phyloP scores from a whole-genome alignment of 2,329 filamentous ascomycete genomes.

The Mycosphaerelloides madeirae region DNA sequence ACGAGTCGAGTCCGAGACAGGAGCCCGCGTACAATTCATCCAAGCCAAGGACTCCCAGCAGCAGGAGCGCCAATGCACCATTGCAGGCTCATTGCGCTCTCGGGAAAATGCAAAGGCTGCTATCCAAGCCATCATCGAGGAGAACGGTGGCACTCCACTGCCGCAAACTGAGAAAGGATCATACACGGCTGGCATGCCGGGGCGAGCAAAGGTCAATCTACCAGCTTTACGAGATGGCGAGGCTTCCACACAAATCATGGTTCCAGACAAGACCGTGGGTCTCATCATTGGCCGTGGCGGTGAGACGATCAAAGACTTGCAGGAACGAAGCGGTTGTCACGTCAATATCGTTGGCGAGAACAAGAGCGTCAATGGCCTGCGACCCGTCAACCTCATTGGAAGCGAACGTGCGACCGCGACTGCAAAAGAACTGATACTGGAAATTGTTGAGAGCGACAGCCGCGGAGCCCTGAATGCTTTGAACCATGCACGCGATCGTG shows the following conservation, averaged over 20 bases:
- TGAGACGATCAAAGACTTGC: slow-evolving; percentile 86
- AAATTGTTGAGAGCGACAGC: slow-evolving; percentile 90
- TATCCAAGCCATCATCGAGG: slow-evolving; percentile 83
- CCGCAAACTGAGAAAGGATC: slow-evolving; percentile 37
- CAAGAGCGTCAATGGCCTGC: slow-evolving; percentile 83
- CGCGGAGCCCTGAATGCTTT: slow-evolving; percentile 22
- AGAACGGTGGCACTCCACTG: slow-evolving; percentile 58
- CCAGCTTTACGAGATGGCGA: slow-evolving; percentile 69
- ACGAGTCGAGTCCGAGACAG: slow-evolving; percentile 76
- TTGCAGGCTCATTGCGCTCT: slow-evolving; percentile 66
- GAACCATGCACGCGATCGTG: slow-evolving; percentile 26
- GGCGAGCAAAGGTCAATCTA: slow-evolving; percentile 34
- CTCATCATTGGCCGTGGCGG: slow-evolving; percentile 91
- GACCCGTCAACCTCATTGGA: slow-evolving; percentile 86
- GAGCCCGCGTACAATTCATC: slow-evolving; percentile 82
- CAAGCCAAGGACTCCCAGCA: slow-evolving; percentile 68
- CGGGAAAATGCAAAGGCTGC: slow-evolving; percentile 74
- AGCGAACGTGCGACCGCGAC: slow-evolving; percentile 66
- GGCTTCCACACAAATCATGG: slow-evolving; percentile 87
- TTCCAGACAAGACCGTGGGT: slow-evolving; percentile 86
- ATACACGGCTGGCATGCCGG: slow-evolving; percentile 33
- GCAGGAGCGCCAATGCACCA: slow-evolving; percentile 76
- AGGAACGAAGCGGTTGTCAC: slow-evolving; percentile 88
- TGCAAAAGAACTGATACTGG: slow-evolving; percentile 83
- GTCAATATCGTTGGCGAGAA: slow-evolving; percentile 93